Percentiles rank a stretch among this genome's conserved stretches.
These are phyloP conservation scores for Inga oerstediana DNA, from an alignment of 306 rosid genomes.

Conservation along the genomic window DNA sequence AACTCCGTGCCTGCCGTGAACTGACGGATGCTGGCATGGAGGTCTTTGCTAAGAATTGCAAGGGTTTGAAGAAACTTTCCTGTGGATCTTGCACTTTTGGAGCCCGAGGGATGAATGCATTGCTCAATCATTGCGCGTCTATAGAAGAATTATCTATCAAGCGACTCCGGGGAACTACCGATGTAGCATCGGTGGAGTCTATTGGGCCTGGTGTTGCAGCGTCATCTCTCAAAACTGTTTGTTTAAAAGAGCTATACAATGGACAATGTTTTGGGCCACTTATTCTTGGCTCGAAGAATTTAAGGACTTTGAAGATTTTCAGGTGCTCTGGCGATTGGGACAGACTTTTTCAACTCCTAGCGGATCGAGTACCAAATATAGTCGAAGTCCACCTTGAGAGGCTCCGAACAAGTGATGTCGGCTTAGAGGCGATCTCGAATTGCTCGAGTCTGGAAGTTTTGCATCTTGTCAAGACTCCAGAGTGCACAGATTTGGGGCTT, in stretches of 20 bases:
- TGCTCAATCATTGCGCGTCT: conserved; percentile 50
- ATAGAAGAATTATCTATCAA: conserved; percentile 74
- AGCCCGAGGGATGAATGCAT: conserved; percentile 57
- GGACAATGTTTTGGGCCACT: conserved; percentile 91
- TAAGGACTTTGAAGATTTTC: conserved; percentile 84
- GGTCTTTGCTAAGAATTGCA: conserved; percentile 1
- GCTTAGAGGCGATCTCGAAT: conserved; percentile 72
- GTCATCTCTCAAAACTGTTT: conserved; percentile 55
- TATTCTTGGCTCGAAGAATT: conserved; percentile 74
- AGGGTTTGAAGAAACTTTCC: conserved; percentile 21
- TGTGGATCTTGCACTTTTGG: conserved; percentile 13
- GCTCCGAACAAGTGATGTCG: conserved; percentile 80
- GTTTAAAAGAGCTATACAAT: conserved; percentile 76
- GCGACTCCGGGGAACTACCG: conserved; percentile 61
- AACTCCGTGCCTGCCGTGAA: conserved; percentile 15
- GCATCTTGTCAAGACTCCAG: conserved; percentile 91
- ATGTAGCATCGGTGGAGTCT: conserved; percentile 48
- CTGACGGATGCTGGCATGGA: conserved; percentile 10
- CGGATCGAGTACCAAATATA: conserved; percentile 47
- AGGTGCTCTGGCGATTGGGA: conserved; percentile 98
- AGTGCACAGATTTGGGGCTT: conserved; percentile 81
- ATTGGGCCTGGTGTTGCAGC: conserved; percentile 67
- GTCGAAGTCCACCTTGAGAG: conserved; percentile 88
- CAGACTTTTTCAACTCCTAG: conserved; percentile 53
- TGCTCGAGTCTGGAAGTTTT: conserved; percentile 75